Evolutionary conservation across 1,284 basidiomycete species (phyloP), one percentile per base, ranked within the genome.

Genomic region (Malassezia brasiliensis): DNA sequence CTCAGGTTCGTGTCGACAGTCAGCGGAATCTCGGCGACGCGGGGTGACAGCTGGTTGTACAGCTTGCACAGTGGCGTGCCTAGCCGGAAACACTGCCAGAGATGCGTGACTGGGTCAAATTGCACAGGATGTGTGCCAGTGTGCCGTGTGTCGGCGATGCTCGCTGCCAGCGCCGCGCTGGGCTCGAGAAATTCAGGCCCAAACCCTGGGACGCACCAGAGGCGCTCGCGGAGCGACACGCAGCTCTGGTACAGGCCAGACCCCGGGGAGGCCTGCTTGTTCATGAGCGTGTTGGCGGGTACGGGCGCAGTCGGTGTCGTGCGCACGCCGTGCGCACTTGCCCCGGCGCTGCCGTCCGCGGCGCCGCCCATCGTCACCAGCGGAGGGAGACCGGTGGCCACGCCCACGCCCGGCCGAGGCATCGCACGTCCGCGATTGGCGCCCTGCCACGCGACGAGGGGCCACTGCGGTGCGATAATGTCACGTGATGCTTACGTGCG

Each of bases 1-100:
- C 65, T 68, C 12, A 68, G 56, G 32, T 74, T 72, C 17, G 73
- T 72, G 32, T 81, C 80, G 50, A 83, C 59, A 19, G 64, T 85
- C 54, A 77, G 73, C 15, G 68, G 60, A 41, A 82, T 81, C 48
- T 59, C 59, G 30, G 28, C 20, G 60, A 80, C 79, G 10, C 80
- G 75, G 54, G 81, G 79, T 30, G 86, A 86, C 55, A 93, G 83
- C 69, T 86, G 83, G 78, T 98, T 94, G 81, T 88, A 93, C 66
- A 98, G 85, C 77, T 86, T 90, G 78, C 90, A 93, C 61, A 98
- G 85, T 35, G 91, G 86, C 32, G 88, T 85, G 59, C 94, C 93
- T 40, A 91, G 82, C 35, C 89, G 85, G 77, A 98, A 87, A 72
- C 87, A 84, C 72, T 91, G 88, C 84, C 90, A 91, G 47, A 96